These are phyloP conservation scores for Blakeslea trispora DNA, from an alignment of 371 early-diverging fungal species.

Conservation along the genomic window DNA sequence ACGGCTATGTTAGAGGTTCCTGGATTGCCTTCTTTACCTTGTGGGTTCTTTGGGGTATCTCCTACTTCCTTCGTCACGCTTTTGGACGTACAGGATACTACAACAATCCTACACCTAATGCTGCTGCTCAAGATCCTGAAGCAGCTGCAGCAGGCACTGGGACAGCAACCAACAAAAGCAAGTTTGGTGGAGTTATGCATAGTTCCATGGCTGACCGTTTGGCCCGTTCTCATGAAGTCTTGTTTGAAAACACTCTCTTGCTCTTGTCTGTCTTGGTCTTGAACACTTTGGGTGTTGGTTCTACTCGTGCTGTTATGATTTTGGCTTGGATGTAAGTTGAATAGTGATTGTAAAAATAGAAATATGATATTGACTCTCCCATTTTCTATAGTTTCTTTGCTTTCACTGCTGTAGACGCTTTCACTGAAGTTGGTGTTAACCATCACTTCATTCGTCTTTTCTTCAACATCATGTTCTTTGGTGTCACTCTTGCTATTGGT, in stretches of 20 bases:
- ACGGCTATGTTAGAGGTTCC: constrained; percentile 26
- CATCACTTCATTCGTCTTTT: constrained; percentile 20
- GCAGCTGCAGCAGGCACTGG: constrained; percentile 22
- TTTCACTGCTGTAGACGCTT: constrained; percentile 19
- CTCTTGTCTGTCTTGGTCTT: constrained; percentile 34
- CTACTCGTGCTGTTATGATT: constrained; percentile 32
- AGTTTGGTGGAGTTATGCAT: not conserved
- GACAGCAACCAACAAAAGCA: constrained; percentile 5
- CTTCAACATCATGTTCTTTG: constrained; percentile 22
- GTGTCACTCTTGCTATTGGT: constrained; percentile 30
- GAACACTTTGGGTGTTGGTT: constrained; percentile 32
- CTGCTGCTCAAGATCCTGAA: constrained; percentile 23
- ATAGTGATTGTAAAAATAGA: not conserved
- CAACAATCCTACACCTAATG: constrained; percentile 1
- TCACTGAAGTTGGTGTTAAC: constrained; percentile 16
- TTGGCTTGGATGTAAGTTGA: constrained; percentile 34
- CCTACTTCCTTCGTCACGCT: constrained; percentile 40
- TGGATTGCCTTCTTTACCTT: constrained; percentile 47
- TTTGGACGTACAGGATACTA: constrained; percentile 26
- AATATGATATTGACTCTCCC: too few relatives aligned
- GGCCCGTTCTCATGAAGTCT: constrained; percentile 28
- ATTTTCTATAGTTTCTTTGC: constrained; percentile 22
- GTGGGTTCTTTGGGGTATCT: constrained; percentile 39
- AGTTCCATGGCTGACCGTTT: constrained; percentile 13
- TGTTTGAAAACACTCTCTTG: constrained; percentile 40